These are phyloP conservation scores for Drosera capensis DNA, from an alignment of 148 eudicot species.

Conservation along the genomic window DNA sequence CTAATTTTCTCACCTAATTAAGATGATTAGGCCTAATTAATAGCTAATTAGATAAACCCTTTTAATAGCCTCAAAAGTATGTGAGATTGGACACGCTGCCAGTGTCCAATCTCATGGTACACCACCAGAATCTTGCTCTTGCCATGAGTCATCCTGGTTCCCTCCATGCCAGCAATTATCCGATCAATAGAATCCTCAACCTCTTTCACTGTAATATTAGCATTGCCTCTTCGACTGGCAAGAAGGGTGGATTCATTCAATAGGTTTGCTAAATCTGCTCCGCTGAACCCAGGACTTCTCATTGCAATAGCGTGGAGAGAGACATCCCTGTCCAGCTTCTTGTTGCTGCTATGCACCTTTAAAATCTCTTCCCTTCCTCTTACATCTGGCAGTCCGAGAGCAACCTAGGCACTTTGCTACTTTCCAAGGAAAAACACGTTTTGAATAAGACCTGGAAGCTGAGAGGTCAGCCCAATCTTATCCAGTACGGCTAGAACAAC, in stretches of 20 bases:
- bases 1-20: too few relatives aligned
- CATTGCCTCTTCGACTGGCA: conserved; percentile 74
- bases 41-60: too few relatives aligned
- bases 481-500: too few relatives aligned
- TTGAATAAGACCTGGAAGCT: conserved; percentile 1
- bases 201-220: conserved; percentile 38
- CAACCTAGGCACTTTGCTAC: conserved; percentile 38
- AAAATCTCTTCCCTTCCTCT: conserved; percentile 67
- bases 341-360: conserved; percentile 56
- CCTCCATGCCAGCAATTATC: conserved; percentile 76
- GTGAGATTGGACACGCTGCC: too few relatives aligned
- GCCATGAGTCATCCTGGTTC: conserved; percentile 82
- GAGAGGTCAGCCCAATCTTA: not conserved
- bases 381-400: conserved; percentile 61
- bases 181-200: conserved; percentile 82
- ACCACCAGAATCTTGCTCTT: conserved; percentile 77
- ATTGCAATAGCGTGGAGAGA: conserved; percentile 54
- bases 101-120: conserved; percentile 86
- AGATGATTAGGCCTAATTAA: too few relatives aligned
- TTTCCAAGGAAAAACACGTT: too few relatives aligned
- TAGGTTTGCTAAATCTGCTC: conserved; percentile 78
- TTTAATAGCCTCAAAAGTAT: too few relatives aligned
- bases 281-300: conserved; percentile 82
- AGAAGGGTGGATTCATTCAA: conserved; percentile 91
- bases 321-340: conserved; percentile 49